Base-by-base conservation (phyloP, 192 early-diverging fungal genomes). In the Radiomyces spectabilis region DNA sequence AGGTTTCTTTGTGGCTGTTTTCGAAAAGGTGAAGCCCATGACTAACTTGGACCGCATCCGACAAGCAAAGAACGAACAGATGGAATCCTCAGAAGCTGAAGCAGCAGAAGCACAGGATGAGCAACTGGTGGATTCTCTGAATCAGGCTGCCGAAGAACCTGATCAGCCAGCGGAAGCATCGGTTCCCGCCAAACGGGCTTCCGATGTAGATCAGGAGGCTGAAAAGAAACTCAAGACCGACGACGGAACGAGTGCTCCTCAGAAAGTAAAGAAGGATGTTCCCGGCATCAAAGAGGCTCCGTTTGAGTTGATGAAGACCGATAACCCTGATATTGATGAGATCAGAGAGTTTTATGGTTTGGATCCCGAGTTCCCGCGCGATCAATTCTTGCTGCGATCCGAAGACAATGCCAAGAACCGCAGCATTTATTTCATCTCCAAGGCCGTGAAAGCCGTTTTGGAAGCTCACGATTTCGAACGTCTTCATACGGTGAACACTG, bases 1-100 rank as follows among this genome's bases (percentile, higher is more conserved):
- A 39, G 97, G 92, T 10, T 99, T 99, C 75, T 99, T 99, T 79
- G 87, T 99, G 18, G 93, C 94, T 25, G 90, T 98, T 7, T 75
- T 99, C 46, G 82, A 94, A 70, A 99, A 99, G 77, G 82, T 86
- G 6, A 77, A 65, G 1, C 83, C 85, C 15, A 80, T 82, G 53
- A 85, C 84, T 48, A 57, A 61, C 7, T 53, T 75, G 12, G 82
- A 87, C 48, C 60, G 63, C 32, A 38, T 53, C 4, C 35, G 46
- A 22, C 51, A 60, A 0, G 63, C 72, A 16, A 53, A 48, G 8
- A 34, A 13, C 7, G 66, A 78, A 51, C 41, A 43, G 13, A 43
- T 49, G 7, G 27, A 40, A 39, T 10, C 19, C 31, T 10, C 19
- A 4, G 50, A 52, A 22, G 15, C 22, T 7, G 44, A 22, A 42